Evolutionary conservation across 2,329 filamentous ascomycete species (phyloP).

Genomic region (Venturia pyrina): DNA sequence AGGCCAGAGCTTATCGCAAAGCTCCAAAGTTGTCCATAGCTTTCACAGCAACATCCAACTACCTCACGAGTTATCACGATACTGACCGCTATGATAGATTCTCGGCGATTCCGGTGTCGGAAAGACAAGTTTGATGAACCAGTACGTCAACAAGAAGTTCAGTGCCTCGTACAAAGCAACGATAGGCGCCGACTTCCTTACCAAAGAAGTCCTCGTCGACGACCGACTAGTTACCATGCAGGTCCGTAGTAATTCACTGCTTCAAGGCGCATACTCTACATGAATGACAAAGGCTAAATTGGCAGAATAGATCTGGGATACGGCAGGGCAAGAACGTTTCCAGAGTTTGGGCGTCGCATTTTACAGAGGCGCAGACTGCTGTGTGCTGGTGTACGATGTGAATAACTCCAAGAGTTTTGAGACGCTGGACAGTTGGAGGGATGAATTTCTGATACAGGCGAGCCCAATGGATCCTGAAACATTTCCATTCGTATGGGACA

Average conservation of each 20-base stretch:
- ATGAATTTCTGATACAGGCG: constrained; percentile 96
- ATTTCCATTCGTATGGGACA: constrained; percentile 77
- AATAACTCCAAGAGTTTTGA: constrained; percentile 99
- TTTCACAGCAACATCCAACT: constrained; percentile 1
- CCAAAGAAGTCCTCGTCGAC: constrained; percentile 94
- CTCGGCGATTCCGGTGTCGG: constrained; percentile 97
- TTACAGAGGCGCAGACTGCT: constrained; percentile 95
- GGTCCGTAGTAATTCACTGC: constrained; percentile 39
- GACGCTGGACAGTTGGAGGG: constrained; percentile 93
- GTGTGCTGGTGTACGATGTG: constrained; percentile 94
- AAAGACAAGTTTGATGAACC: constrained; percentile 99
- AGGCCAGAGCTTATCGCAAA: constrained; percentile 14
- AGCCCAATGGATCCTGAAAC: constrained; percentile 93
- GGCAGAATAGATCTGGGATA: constrained; percentile 77
- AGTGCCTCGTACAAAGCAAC: constrained; percentile 99
- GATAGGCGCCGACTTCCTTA: constrained; percentile 96
- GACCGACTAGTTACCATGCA: constrained; percentile 98
- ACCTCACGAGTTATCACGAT: constrained; percentile 12
- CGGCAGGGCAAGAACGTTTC: constrained; percentile 92
- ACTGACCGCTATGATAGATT: constrained; percentile 50
- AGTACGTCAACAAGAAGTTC: constrained; percentile 99
- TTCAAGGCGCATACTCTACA: background rate
- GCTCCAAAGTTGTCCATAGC: constrained; percentile 6
- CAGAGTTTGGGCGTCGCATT: constrained; percentile 96
- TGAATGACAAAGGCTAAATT: constrained; percentile 14